Percentiles rank a stretch among this genome's conserved stretches.
Evolutionary conservation across 106 monocot species (phyloP).

Genomic region (Dioscorea zingiberensis): DNA sequence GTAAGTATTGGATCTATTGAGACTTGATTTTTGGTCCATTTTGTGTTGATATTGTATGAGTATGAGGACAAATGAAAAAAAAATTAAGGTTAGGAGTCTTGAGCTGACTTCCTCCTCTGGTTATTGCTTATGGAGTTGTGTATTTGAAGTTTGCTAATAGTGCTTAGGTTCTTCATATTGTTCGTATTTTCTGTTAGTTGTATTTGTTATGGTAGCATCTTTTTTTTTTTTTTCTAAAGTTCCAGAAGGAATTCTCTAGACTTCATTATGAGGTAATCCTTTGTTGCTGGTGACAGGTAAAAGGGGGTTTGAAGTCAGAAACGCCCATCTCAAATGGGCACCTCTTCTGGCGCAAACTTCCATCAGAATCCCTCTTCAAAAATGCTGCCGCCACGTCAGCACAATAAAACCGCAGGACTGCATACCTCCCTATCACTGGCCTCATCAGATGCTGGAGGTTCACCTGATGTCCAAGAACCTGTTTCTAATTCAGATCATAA

Average conservation of each 20-base stretch:
- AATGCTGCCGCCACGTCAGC: constrained; percentile 75
- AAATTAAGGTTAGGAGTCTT: too few species aligned
- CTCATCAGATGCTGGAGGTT: constrained; percentile 47
- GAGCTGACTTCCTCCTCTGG: too few species aligned
- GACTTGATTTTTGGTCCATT: too few species aligned
- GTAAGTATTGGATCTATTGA: too few species aligned
- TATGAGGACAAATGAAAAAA: too few species aligned
- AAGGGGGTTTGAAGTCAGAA: not conserved
- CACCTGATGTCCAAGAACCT: constrained; percentile 49
- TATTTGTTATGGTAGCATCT: not conserved
- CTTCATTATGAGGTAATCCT: not conserved
- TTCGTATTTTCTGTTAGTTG: too few species aligned
- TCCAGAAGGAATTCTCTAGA: constrained; percentile 2
- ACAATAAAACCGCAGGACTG: constrained; percentile 30
- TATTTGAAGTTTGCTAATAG: too few species aligned
- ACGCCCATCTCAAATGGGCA: constrained; percentile 39
- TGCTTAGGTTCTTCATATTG: too few species aligned
- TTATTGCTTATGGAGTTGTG: too few species aligned
- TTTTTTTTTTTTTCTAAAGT: constrained; percentile 3
- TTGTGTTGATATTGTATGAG: too few species aligned
- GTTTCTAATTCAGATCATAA: constrained; percentile 64
- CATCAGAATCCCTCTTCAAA: constrained; percentile 47
- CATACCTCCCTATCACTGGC: constrained; percentile 67
- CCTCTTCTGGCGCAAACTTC: constrained; percentile 81
- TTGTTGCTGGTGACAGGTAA: not conserved